Evolutionary conservation across 202 grass and related monocot species (phyloP).

Genomic region (Digitaria exilis): DNA sequence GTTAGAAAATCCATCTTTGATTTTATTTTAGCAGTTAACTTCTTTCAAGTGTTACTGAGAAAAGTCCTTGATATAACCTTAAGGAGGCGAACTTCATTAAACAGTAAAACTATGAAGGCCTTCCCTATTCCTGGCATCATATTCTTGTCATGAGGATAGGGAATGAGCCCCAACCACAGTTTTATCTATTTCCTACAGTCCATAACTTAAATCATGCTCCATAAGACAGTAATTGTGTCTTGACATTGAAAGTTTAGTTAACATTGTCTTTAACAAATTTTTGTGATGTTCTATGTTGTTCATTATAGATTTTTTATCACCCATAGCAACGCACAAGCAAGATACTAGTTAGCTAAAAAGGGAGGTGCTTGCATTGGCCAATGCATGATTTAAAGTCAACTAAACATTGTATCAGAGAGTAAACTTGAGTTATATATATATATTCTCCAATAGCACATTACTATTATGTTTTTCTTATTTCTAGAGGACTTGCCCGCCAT

Average conservation of each 20-base stretch:
- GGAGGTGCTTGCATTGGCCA: too few species aligned
- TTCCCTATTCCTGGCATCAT: not conserved
- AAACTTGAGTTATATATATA: too few species aligned
- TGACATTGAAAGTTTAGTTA: not conserved
- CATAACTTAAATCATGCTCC: too few species aligned
- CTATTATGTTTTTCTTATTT: too few species aligned
- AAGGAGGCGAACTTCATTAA: not conserved
- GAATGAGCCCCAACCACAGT: not conserved
- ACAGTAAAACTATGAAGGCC: not conserved
- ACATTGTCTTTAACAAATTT: not conserved
- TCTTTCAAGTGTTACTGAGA: not conserved
- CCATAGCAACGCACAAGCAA: too few species aligned
- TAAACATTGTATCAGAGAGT: too few species aligned
- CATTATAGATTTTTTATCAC: too few species aligned
- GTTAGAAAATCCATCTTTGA: not conserved
- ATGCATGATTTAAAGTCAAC: too few species aligned
- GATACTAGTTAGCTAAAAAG: too few species aligned
- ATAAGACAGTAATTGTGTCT: not conserved
- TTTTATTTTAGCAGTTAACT: not conserved
- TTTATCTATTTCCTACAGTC: not conserved
- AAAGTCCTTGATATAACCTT: not conserved
- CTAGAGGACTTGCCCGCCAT: not conserved
- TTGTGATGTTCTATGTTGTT: not conserved
- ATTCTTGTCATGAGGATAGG: not conserved
- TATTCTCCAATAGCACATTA: too few species aligned